A percentile compares a stretch with the other conserved stretches of the same genome.
Evolutionary conservation across 768 basidiomycete genomes (phyloP).

Genomic region (Hypholoma fasciculare): DNA sequence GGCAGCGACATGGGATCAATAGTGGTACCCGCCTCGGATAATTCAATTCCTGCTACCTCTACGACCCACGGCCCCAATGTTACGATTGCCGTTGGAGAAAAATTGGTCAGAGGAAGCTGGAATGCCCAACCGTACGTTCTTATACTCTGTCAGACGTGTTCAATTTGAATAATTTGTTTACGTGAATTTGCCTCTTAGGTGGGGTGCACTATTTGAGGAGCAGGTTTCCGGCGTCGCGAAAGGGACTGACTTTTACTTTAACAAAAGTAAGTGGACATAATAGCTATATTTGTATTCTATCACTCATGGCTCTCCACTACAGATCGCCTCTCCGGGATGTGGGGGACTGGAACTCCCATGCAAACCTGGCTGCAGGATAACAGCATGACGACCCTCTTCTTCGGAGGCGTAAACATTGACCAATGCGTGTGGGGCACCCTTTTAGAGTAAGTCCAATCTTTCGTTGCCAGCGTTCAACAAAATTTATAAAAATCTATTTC

Average conservation of each 20-base stretch:
- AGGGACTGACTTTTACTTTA: constrained; percentile 34
- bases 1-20: constrained; percentile 34
- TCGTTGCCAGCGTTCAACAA: not conserved
- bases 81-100: constrained; percentile 28
- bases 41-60: constrained; percentile 18
- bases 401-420: constrained; percentile 34
- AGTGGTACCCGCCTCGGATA: constrained; percentile 20
- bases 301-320: not conserved
- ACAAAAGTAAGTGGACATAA: constrained; percentile 23
- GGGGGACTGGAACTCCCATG: constrained; percentile 33
- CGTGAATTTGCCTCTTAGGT: constrained; percentile 7
- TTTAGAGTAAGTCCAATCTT: constrained; percentile 20
- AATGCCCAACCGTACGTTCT: constrained; percentile 28
- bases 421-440: constrained; percentile 35
- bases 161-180: not conserved
- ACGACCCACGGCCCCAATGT: constrained; percentile 20
- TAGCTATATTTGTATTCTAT: no score
- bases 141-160: not conserved
- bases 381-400: constrained; percentile 32
- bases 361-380: constrained; percentile 33
- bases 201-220: constrained; percentile 26
- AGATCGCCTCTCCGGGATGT: constrained; percentile 34
- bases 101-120: constrained; percentile 30
- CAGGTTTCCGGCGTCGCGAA: constrained; percentile 28
- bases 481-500: not conserved